Conservation (phyloP, 345 rosid genomes). For the Pseudoturritis turrita region DNA sequence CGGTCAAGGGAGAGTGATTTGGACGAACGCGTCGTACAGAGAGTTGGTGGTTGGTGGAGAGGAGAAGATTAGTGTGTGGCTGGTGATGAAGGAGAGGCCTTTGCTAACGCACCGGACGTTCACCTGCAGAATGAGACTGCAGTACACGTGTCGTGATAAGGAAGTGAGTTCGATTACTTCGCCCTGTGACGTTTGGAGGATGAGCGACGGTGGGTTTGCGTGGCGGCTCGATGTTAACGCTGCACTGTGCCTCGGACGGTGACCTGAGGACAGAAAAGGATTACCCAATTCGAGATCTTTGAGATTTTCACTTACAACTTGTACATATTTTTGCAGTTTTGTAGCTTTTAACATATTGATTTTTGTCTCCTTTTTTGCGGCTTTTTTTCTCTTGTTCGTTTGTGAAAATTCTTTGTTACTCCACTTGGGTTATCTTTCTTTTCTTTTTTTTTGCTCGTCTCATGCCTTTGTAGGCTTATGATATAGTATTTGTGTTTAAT, state of each 20-base stretch:
- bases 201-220: constrained; percentile 65
- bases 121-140: constrained; percentile 64
- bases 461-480: no score
- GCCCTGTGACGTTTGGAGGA: constrained; percentile 79
- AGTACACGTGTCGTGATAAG: constrained; percentile 42
- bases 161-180: constrained; percentile 44
- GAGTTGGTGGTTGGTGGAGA: constrained; percentile 39
- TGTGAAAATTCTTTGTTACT: background rate
- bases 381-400: background rate
- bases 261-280: background rate
- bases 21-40: constrained; percentile 61
- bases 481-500: no score
- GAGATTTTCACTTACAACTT: background rate
- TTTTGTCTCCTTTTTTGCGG: background rate
- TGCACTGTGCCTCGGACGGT: constrained; percentile 45
- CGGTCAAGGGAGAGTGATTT: constrained; percentile 51
- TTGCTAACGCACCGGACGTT: constrained; percentile 37
- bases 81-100: constrained; percentile 51
- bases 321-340: background rate
- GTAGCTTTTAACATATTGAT: no score
- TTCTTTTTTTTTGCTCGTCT: no score
- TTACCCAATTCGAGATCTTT: background rate
- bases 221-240: constrained; percentile 81
- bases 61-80: constrained; percentile 43
- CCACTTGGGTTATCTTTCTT: no score